Evolutionary conservation across 192 early-diverging fungal species (phyloP).

Genomic region (Gryganskiella cystojenkinii): DNA sequence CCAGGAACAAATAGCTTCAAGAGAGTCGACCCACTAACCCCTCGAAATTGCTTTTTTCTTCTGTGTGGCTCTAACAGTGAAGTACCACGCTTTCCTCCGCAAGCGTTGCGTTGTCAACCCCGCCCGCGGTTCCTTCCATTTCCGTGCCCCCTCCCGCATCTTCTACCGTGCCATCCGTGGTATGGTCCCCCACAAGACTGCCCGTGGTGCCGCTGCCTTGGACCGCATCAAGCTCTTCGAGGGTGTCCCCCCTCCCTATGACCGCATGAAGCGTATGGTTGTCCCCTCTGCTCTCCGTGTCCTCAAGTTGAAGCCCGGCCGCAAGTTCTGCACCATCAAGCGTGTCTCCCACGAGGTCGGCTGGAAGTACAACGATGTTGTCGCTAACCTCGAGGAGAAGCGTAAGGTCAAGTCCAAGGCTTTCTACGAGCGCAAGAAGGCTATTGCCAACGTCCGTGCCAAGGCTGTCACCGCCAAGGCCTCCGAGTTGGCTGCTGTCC

Average conservation of each 20-base stretch:
- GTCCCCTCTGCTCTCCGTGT: conserved; percentile 97
- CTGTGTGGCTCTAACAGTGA: conserved; percentile 67
- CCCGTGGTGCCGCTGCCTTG: conserved; percentile 96
- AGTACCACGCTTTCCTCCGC: conserved; percentile 95
- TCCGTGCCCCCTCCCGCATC: conserved; percentile 97
- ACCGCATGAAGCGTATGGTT: conserved; percentile 97
- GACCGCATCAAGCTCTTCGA: conserved; percentile 99
- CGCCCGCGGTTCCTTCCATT: conserved; percentile 96
- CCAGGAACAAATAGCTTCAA: too few relatives aligned
- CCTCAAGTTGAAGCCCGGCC: conserved; percentile 95
- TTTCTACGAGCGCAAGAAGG: conserved; percentile 94
- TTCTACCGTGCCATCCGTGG: conserved; percentile 98
- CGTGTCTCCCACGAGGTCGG: conserved; percentile 96
- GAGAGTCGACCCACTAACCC: background rate
- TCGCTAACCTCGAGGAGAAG: conserved; percentile 97
- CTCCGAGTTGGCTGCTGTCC: conserved; percentile 64
- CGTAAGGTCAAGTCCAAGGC: conserved; percentile 94
- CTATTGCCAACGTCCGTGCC: conserved; percentile 72
- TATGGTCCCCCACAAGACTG: conserved; percentile 99
- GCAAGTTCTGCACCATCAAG: conserved; percentile 97
- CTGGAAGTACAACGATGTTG: conserved; percentile 99
- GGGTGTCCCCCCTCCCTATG: conserved; percentile 97
- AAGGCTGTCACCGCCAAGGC: conserved; percentile 60
- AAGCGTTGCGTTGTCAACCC: conserved; percentile 99
- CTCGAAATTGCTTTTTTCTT: too few relatives aligned